Evolutionary conservation across 129 eudicot genomes (phyloP), one percentile per base, ranked within the genome.

Genomic region (Oenanthe sinensis): DNA sequence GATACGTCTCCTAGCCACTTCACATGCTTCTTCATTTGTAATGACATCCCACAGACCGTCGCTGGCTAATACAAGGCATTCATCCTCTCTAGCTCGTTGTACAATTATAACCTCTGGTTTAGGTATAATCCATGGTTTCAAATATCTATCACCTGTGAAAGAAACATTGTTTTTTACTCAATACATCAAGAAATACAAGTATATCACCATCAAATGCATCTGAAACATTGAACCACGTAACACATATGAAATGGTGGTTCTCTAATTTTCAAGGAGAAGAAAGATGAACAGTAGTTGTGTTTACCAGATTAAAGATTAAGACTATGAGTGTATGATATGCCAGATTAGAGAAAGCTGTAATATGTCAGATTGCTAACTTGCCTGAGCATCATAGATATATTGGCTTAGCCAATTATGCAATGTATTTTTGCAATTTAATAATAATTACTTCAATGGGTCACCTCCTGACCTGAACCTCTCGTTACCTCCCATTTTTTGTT

Each of bases 1-100:
- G 67, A 92, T 88, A 75, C 93, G 85, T 83, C 69, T 85, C 74
- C 91, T 85, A 43, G 97, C 96, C 75, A 85, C 90, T 79, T 92
- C 93, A 76, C 97, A 92, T 2, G 79, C 97, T 84, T 92, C 97
- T 81, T 90, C 91, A 17, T 90, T 92, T 43, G 90, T 78, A 79
- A 92, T 90, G 39, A 92, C 97, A n/a, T 92, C 96, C 97, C 97
- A 90, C 58, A 92, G 80, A 2, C 93, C 96, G 37, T 92, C 97
- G 65, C 90, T 92, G 2, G 96, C 97, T 78, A 92, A 78, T 54
- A 92, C 80, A 33, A 92, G 93, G 80, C 96, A 90, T 80, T 92
- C 89, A 22, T 92, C 97, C 79, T 90, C 97, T 85, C 88, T 87
- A 16, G 90, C 92, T 62, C 97, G 90, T 7, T 93, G 78, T 47